phyloP scores from a whole-genome alignment of 345 rosid species.

The Moricandia arvensis region DNA sequence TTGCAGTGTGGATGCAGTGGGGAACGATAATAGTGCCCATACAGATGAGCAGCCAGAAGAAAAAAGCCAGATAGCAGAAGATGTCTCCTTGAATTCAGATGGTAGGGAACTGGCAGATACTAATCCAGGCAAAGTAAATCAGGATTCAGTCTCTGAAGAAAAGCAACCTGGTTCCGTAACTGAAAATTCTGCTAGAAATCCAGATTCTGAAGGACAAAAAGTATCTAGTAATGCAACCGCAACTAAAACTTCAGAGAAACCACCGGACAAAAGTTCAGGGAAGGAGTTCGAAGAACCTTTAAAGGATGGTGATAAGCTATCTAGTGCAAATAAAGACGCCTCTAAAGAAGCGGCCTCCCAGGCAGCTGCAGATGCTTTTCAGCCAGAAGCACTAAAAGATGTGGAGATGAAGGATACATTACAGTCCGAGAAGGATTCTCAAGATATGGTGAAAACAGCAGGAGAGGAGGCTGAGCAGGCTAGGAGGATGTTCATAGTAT shows the following conservation, averaged over 20 bases:
- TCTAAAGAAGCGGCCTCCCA: slow-evolving; percentile 36
- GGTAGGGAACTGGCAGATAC: slow-evolving; percentile 35
- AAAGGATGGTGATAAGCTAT: slow-evolving; percentile 43
- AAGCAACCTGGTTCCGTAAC: slow-evolving; percentile 39
- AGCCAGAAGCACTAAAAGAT: slow-evolving; percentile 43
- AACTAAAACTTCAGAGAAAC: slow-evolving; percentile 42
- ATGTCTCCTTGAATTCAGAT: slow-evolving; percentile 32
- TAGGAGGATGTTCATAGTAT: slow-evolving; percentile 44
- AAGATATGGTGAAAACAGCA: slow-evolving; percentile 25
- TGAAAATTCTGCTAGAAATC: slow-evolving; percentile 36
- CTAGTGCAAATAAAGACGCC: slow-evolving; percentile 44
- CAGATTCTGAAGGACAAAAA: slow-evolving; percentile 29
- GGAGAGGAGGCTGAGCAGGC: slow-evolving; percentile 31
- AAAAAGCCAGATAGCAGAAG: slow-evolving; percentile 39
- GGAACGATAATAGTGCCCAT: slow-evolving; percentile 36
- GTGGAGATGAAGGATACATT: slow-evolving; percentile 43
- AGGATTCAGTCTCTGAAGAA: slow-evolving; percentile 49
- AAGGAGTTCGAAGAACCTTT: slow-evolving; percentile 41
- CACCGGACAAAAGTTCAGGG: slow-evolving; percentile 35
- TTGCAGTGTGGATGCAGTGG: slow-evolving; percentile 52
- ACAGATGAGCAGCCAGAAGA: slow-evolving; percentile 44
- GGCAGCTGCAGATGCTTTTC: slow-evolving; percentile 39
- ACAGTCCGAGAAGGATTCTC: slow-evolving; percentile 42
- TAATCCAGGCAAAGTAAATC: slow-evolving; percentile 35
- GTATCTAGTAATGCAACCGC: slow-evolving; percentile 34